phyloP scores from a whole-genome alignment of 148 eudicot genomes.

The Heliamphora exappendiculata region DNA sequence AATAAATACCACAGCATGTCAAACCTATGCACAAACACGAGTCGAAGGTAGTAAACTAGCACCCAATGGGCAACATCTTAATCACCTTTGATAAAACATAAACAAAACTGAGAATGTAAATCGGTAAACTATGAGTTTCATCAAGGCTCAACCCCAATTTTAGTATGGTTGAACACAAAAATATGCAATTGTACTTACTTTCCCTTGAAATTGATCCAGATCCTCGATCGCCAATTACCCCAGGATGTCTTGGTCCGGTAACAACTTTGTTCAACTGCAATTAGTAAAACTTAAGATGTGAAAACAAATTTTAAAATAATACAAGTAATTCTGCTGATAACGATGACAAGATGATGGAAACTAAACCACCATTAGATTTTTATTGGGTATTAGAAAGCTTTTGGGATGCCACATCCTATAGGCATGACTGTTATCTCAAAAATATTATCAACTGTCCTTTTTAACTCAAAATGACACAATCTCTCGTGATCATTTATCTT shows the following conservation, averaged over 20 bases:
- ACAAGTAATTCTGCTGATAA: neutral
- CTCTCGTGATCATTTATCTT: neutral
- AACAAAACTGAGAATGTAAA: neutral
- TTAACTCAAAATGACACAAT: neutral
- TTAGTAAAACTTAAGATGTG: constrained; percentile 16
- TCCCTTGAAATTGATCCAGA: constrained; percentile 97
- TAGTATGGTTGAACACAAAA: constrained; percentile 2
- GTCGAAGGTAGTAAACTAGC: too few species aligned
- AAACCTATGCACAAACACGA: too few species aligned
- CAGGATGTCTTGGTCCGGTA: constrained; percentile 89
- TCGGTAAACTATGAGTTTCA: neutral
- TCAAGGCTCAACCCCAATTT: neutral
- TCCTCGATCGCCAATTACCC: constrained; percentile 96
- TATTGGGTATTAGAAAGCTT: constrained; percentile 1
- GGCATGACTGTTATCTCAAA: neutral
- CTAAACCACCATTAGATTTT: too few species aligned
- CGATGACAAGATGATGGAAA: too few species aligned
- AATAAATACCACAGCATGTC: too few species aligned
- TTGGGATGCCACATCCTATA: neutral
- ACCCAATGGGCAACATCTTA: too few species aligned
- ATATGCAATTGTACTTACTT: constrained; percentile 52
- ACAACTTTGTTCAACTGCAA: constrained; percentile 83
- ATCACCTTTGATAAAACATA: too few species aligned
- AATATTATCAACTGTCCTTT: neutral
- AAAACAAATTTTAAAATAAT: constrained; percentile 4